Base-by-base conservation (phyloP, 2,329 filamentous ascomycete genomes). In the Aspergillus proliferans region DNA sequence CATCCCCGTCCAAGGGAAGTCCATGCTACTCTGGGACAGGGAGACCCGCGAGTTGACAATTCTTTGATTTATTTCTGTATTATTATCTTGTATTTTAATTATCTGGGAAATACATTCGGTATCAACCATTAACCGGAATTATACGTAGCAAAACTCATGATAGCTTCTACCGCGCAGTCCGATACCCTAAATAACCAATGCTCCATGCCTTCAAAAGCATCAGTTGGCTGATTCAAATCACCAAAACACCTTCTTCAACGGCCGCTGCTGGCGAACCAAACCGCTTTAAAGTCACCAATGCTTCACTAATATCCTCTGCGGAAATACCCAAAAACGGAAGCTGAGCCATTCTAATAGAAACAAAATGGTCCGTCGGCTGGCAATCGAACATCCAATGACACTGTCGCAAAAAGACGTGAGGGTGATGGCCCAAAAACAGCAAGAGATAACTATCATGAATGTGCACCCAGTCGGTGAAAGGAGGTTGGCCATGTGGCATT, bases 331-430 rank as follows among this genome's bases (percentile, higher is more conserved):
- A 45, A 26, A 53, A 49, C 4, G 49, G 46, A 14, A 49, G 42
- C 19, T 57, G 54, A 12, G 50, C 48, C 50, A 55, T 52, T 14
- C 52, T 47, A 22, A 57, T 47, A 18, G 48, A 43, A 19, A 57
- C 18, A 42, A 55, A 57, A n/a, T 53, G 48, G 14, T 46, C 12
- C 39, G 45, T 46, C 10, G 51, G 45, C n/a, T 14, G 26, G 6
- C 36, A 12, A 14, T 45, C 19, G 24, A 53, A 49, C 4, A 48
- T 30, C 30, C 39, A 48, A 19, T 36, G 43, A 39, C 51, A 57
- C 6, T 53, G 46, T 3, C 33, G 45, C 9, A 43, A 22, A 33
- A 57, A 48, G 14, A 18, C 24, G 8, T 30, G 24, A 30, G 55
- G 55, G 19, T 50, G 12, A 7, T 46, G 40, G 15, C 47, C 52